Evolutionary conservation across 164 flowering plant genomes (phyloP).

Genomic region (Liriodendron chinense): DNA sequence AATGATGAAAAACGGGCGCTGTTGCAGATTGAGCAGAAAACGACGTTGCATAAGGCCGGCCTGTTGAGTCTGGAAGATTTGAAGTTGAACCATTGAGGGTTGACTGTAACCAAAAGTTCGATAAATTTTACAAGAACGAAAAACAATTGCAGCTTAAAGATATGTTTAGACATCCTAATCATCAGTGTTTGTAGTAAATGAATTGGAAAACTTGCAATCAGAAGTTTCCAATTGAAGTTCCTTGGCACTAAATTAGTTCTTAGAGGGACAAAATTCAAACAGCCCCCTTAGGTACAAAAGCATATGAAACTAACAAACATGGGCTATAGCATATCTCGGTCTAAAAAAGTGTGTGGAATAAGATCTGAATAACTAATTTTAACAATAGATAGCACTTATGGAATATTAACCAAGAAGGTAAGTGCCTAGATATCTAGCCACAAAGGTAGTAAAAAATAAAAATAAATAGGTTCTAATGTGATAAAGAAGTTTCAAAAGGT

Average conservation of each 20-base stretch:
- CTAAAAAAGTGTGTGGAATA: background rate
- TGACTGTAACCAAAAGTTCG: slow-evolving; percentile 42
- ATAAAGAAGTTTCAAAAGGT: background rate
- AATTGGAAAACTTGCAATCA: background rate
- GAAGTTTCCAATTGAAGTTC: background rate
- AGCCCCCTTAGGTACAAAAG: background rate
- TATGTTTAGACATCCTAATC: background rate
- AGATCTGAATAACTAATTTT: background rate
- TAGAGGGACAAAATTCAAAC: background rate
- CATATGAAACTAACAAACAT: too few species aligned
- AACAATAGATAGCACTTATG: too few species aligned
- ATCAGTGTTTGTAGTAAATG: background rate
- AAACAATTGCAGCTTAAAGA: background rate
- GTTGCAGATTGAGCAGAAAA: slow-evolving; percentile 79
- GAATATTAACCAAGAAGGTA: too few species aligned
- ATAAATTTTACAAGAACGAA: background rate
- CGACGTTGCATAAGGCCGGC: slow-evolving; percentile 62
- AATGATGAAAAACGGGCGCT: slow-evolving; percentile 67
- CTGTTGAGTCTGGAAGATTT: slow-evolving; percentile 65
- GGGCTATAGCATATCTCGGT: background rate
- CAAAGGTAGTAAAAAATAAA: background rate
- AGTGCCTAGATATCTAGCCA: too few species aligned
- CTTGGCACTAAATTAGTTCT: too few species aligned
- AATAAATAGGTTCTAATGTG: background rate
- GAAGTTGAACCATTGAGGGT: slow-evolving; percentile 66